Percentiles rank a stretch among this genome's conserved stretches.
Conservation (phyloP, 352 stramenopile species). For the Phytophthora palmivora region DNA sequence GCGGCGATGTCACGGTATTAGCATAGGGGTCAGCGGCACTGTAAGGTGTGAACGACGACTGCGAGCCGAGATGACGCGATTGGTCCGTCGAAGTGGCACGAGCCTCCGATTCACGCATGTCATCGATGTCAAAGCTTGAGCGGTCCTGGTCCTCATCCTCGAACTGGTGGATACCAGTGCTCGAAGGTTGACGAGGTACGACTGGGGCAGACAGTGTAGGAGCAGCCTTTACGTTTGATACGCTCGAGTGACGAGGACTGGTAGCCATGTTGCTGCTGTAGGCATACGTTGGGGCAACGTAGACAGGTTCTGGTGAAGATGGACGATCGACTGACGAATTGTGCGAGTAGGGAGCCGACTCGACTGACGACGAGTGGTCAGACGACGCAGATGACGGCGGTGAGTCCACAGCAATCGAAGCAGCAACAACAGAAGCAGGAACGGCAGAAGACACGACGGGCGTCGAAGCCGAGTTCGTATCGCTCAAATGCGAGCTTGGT, state of each 20-base stretch:
- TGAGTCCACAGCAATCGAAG: slow-evolving; percentile 30
- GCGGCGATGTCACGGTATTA: slow-evolving; percentile 67
- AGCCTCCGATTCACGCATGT: slow-evolving; percentile 74
- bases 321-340: slow-evolving; percentile 16
- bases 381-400: slow-evolving; percentile 20
- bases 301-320: slow-evolving; percentile 25
- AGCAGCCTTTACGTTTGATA: slow-evolving; percentile 30
- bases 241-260: slow-evolving; percentile 30
- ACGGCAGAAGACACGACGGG: slow-evolving; percentile 7
- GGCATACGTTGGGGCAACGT: slow-evolving; percentile 33
- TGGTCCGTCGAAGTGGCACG: slow-evolving; percentile 32
- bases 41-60: slow-evolving; percentile 34
- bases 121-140: slow-evolving; percentile 86
- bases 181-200: slow-evolving; percentile 34
- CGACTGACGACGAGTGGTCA: slow-evolving; percentile 26
- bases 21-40: slow-evolving; percentile 46
- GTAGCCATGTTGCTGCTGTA: slow-evolving; percentile 38
- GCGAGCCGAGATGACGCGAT: slow-evolving; percentile 21
- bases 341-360: slow-evolving; percentile 23
- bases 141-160: slow-evolving; percentile 55
- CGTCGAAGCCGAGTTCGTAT: slow-evolving; percentile 12
- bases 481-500: slow-evolving; percentile 21
- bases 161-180: slow-evolving; percentile 39
- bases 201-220: slow-evolving; percentile 51
- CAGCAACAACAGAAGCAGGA: slow-evolving; percentile 41